Percentiles rank a stretch among this genome's conserved stretches.
These are phyloP conservation scores for Nicotiana tabacum DNA, from an alignment of 257 asterid species.

Conservation along the genomic window DNA sequence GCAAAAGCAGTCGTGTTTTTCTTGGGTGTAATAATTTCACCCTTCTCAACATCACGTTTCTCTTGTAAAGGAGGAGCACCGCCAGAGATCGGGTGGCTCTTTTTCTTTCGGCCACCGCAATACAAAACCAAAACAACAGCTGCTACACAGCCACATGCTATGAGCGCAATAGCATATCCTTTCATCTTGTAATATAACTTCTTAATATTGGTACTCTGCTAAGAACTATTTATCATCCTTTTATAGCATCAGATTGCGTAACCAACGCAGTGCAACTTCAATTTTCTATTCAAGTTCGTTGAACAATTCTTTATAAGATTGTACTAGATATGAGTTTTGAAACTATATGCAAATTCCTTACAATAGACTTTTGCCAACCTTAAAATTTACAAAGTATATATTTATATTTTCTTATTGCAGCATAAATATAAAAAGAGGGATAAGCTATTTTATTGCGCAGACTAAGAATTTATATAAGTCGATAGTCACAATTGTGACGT, in stretches of 20 bases:
- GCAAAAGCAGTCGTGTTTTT: too few species aligned
- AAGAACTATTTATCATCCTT: background rate
- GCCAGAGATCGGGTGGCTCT: background rate
- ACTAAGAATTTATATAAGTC: background rate
- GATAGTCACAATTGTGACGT: background rate
- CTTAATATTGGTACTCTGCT: background rate
- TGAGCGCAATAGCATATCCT: background rate
- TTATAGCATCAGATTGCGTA: background rate
- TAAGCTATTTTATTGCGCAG: background rate
- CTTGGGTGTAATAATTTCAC: too few species aligned
- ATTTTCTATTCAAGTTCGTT: background rate
- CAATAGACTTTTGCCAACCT: background rate
- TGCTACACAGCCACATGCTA: conserved; percentile 1
- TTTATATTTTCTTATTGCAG: background rate
- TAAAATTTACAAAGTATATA: background rate
- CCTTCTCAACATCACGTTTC: too few species aligned
- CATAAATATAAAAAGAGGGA: background rate
- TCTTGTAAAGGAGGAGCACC: background rate
- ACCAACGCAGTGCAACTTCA: background rate
- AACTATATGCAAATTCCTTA: background rate
- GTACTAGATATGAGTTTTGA: background rate
- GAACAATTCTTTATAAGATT: too few species aligned
- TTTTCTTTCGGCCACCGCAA: background rate
- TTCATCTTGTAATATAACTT: background rate
- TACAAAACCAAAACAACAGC: background rate